Evolutionary conservation across 148 eudicot species (phyloP).

Genomic region (Rhododendron henanense): DNA sequence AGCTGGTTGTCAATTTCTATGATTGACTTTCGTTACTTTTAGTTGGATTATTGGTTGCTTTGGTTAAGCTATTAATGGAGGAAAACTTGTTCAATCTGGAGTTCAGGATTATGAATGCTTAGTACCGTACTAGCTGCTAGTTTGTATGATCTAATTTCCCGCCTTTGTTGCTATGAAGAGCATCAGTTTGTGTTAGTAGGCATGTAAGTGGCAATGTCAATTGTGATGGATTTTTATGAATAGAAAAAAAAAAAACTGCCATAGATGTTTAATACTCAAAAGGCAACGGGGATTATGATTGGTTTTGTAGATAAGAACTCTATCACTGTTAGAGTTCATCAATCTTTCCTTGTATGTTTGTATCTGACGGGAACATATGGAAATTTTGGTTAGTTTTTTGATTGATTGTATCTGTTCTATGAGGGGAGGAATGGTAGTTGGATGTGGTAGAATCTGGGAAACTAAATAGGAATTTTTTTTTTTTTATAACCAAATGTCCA

Average conservation of each 20-base stretch:
- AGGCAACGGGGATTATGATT: background rate
- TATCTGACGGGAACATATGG: background rate
- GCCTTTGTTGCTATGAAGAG: background rate
- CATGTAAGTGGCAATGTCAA: background rate
- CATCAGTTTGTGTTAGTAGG: background rate
- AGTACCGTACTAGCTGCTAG: background rate
- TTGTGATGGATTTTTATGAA: background rate
- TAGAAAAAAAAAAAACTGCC: background rate
- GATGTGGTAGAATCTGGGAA: background rate
- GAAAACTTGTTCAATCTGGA: background rate
- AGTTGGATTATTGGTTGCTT: background rate
- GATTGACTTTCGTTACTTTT: background rate
- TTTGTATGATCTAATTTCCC: background rate
- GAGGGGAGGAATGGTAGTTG: background rate
- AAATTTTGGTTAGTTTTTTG: background rate
- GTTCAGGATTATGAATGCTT: background rate
- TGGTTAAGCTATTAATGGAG: background rate
- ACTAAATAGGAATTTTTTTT: background rate
- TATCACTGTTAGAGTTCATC: background rate
- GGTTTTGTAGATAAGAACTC: background rate
- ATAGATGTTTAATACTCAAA: background rate
- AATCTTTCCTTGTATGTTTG: background rate
- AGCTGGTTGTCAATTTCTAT: background rate
- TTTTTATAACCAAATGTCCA: too few relatives aligned
- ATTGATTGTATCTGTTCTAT: background rate